Evolutionary conservation across 257 asterid species (phyloP).

Genomic region (Nyctanthes arbortristis): DNA sequence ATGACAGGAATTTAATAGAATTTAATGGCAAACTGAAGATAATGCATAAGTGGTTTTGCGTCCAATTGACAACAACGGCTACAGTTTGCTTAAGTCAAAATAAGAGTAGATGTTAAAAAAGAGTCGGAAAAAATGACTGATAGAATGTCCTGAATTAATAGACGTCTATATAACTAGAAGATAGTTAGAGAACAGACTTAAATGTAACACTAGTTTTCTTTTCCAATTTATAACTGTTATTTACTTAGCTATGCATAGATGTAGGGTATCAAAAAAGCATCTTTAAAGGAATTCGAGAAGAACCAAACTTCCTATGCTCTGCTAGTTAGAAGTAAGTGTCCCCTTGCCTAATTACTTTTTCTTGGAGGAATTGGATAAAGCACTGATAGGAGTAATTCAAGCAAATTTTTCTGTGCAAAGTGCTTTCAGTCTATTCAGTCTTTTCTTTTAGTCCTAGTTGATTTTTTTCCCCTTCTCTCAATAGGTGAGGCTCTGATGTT

Average conservation of each 20-base stretch:
- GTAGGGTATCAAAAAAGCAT: too few relatives aligned
- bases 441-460: neutral
- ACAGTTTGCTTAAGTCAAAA: constrained; percentile 10
- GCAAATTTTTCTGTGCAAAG: neutral
- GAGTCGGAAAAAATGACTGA: neutral
- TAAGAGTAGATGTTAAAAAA: constrained; percentile 1
- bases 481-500: neutral
- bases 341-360: too few relatives aligned
- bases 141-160: constrained; percentile 22
- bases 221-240: too few relatives aligned
- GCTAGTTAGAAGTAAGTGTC: too few relatives aligned
- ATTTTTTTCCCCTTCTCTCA: neutral
- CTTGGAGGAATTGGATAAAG: too few relatives aligned
- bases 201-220: constrained; percentile 3
- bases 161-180: constrained; percentile 3
- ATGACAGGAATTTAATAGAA: neutral
- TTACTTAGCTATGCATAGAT: too few relatives aligned
- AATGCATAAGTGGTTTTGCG: constrained; percentile 4
- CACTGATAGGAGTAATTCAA: too few relatives aligned
- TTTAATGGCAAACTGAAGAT: neutral
- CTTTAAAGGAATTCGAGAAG: too few relatives aligned
- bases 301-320: too few relatives aligned
- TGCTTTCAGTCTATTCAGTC: neutral
- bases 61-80: constrained; percentile 9
- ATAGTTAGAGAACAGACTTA: constrained; percentile 20